A percentile compares a stretch with the other conserved stretches of the same genome.
phyloP scores from a whole-genome alignment of 768 basidiomycete genomes.

The Mycena leptocephala region DNA sequence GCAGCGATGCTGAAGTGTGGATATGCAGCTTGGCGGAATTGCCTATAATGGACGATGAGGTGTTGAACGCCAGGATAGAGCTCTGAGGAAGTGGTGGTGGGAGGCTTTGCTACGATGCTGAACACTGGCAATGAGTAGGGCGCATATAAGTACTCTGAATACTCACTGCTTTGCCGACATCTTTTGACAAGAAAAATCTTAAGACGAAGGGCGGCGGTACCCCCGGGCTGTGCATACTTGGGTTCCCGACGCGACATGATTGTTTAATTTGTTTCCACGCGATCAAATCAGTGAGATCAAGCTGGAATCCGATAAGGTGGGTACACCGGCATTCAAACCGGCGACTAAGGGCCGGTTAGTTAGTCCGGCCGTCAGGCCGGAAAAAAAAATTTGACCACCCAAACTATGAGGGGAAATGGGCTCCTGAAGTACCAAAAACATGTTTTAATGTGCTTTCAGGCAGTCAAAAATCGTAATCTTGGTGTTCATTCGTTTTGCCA shows the following conservation, averaged over 20 bases:
- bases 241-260: constrained; percentile 14
- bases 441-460: too few relatives aligned
- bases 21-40: constrained; percentile 36
- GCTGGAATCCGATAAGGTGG: too few relatives aligned
- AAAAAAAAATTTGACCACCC: too few relatives aligned
- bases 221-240: too few relatives aligned
- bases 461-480: too few relatives aligned
- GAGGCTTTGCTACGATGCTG: constrained; percentile 31
- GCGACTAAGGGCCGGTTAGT: too few relatives aligned
- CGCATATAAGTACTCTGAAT: constrained; percentile 27
- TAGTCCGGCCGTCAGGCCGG: too few relatives aligned
- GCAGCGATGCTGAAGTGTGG: constrained; percentile 28
- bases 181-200: constrained; percentile 17
- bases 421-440: too few relatives aligned
- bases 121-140: constrained; percentile 8
- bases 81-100: background rate
- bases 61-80: constrained; percentile 3
- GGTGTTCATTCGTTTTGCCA: too few relatives aligned
- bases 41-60: constrained; percentile 28
- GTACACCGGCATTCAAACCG: too few relatives aligned
- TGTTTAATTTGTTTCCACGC: constrained; percentile 23
- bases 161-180: constrained; percentile 33
- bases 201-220: background rate
- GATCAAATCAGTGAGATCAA: too few relatives aligned
- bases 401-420: too few relatives aligned